phyloP scores from a whole-genome alignment of 164 flowering plant species.

The Macadamia tetraphylla region DNA sequence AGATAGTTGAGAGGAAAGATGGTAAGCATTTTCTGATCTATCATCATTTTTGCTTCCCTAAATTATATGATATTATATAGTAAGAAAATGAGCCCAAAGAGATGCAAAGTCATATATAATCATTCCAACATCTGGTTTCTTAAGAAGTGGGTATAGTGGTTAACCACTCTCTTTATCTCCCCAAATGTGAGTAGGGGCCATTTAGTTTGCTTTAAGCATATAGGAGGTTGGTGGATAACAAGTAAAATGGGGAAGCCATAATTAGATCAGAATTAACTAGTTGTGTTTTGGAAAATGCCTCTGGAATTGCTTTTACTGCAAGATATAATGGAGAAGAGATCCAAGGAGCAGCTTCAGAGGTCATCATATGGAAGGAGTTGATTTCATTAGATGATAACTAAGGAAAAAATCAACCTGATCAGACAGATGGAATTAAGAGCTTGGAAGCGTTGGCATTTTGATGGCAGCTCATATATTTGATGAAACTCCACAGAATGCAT shows the following conservation, averaged over 20 bases:
- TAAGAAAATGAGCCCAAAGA: too few species aligned
- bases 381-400: too few species aligned
- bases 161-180: slow-evolving; percentile 11
- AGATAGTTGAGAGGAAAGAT: too few species aligned
- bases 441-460: not conserved
- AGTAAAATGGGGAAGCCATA: slow-evolving; percentile 16
- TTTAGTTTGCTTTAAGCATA: slow-evolving; percentile 6
- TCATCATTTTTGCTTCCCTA: too few species aligned
- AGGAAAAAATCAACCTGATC: too few species aligned
- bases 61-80: too few species aligned
- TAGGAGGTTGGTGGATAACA: slow-evolving; percentile 6
- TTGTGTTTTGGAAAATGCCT: not conserved
- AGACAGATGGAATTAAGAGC: not conserved
- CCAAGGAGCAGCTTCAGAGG: not conserved
- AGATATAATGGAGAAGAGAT: slow-evolving; percentile 4
- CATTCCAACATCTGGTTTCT: slow-evolving; percentile 15
- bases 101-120: slow-evolving; percentile 13
- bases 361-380: not conserved
- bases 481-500: too few species aligned
- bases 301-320: slow-evolving; percentile 8
- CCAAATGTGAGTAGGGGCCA: slow-evolving; percentile 8
- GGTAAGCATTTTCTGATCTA: too few species aligned
- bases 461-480: too few species aligned
- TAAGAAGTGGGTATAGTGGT: slow-evolving; percentile 3
- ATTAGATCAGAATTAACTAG: slow-evolving; percentile 18